phyloP scores from a whole-genome alignment of 306 rosid species.

The Cucumis cinereus region DNA sequence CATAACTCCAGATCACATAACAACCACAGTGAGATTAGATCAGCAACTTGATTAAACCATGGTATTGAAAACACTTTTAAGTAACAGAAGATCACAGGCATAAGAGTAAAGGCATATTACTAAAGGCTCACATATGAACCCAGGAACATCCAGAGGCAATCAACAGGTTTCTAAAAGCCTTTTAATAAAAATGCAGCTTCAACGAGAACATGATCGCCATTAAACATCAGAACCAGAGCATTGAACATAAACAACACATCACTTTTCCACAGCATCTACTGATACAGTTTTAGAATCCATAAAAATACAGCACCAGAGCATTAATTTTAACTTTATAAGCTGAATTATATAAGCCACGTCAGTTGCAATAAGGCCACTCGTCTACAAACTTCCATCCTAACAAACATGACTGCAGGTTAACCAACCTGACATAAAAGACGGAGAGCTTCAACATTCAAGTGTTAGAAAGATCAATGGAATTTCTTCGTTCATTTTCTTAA shows the following conservation, averaged over 20 bases:
- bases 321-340: neutral
- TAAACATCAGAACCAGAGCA: neutral
- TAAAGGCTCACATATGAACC: neutral
- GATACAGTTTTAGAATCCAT: neutral
- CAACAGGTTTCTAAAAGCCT: neutral
- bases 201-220: neutral
- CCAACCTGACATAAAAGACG: neutral
- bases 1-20: constrained; percentile 1
- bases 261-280: neutral
- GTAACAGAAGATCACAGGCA: neutral
- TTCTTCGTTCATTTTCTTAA: neutral
- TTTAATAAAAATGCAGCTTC: neutral
- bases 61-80: neutral
- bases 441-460: neutral
- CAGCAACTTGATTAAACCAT: neutral
- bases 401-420: neutral
- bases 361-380: neutral
- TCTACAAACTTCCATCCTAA: neutral
- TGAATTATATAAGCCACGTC: neutral
- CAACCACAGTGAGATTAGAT: neutral
- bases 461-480: neutral
- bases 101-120: neutral
- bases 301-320: neutral
- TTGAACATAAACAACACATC: neutral
- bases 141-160: neutral